Percentiles rank a stretch among this genome's conserved stretches.
phyloP scores from a whole-genome alignment of 805 yeast species.

The Yarrowia hollandica region DNA sequence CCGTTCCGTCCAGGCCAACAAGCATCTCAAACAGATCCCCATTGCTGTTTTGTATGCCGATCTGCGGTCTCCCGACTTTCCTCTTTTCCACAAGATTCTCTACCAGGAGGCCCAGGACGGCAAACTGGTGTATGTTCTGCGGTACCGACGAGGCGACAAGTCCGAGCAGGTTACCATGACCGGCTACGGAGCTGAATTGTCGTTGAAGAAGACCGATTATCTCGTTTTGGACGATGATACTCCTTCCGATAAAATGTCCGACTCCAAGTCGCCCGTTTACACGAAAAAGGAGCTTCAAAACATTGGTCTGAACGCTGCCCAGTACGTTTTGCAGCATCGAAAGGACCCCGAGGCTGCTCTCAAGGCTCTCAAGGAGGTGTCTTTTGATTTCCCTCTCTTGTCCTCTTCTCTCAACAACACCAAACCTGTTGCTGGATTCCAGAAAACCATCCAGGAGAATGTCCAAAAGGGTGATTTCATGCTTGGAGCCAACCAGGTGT shows the following conservation, averaged over 20 bases:
- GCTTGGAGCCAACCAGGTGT: constrained; percentile 45
- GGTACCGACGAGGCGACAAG: constrained; percentile 53
- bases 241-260: constrained; percentile 30
- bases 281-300: constrained; percentile 35
- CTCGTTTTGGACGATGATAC: constrained; percentile 64
- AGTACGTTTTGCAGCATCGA: constrained; percentile 39
- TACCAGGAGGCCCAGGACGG: constrained; percentile 60
- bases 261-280: constrained; percentile 1
- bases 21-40: constrained; percentile 46
- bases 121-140: constrained; percentile 71
- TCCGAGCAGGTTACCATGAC: constrained; percentile 33
- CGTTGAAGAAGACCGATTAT: constrained; percentile 66
- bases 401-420: constrained; percentile 45
- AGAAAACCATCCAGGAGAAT: constrained; percentile 32
- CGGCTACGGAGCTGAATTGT: constrained; percentile 69
- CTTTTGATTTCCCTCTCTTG: constrained; percentile 58
- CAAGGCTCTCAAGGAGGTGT: constrained; percentile 44
- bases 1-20: constrained; percentile 45
- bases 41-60: constrained; percentile 68
- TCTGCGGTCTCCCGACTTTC: constrained; percentile 51
- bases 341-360: constrained; percentile 40
- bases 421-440: constrained; percentile 9
- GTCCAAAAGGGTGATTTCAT: constrained; percentile 31
- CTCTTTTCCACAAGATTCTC: constrained; percentile 58
- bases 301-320: constrained; percentile 40